Evolutionary conservation across 805 yeast species (phyloP).

Genomic region (Saccharomycopsis amapae): DNA sequence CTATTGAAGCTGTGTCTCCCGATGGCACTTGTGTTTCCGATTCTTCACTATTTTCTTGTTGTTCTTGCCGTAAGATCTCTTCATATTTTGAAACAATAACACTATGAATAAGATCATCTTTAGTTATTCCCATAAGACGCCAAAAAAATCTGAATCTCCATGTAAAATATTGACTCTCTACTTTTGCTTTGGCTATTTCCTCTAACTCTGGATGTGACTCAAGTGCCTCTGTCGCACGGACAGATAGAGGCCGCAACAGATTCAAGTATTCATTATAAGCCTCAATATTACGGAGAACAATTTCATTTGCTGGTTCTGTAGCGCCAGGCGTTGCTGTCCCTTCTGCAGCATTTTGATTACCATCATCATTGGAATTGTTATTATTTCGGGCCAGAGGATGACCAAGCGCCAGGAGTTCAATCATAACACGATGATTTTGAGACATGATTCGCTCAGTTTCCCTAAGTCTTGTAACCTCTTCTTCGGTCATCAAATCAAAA

Average conservation of each 20-base stretch:
- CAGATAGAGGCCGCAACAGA: slow-evolving; percentile 30
- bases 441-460: slow-evolving; percentile 24
- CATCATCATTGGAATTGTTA: background rate
- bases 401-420: too few relatives aligned
- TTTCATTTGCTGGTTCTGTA: slow-evolving; percentile 25
- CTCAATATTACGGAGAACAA: slow-evolving; percentile 28
- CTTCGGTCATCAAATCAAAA: slow-evolving; percentile 13
- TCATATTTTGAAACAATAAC: background rate
- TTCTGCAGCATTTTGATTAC: slow-evolving; percentile 3
- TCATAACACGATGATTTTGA: slow-evolving; percentile 24
- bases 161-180: slow-evolving; percentile 28
- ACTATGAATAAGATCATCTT: slow-evolving; percentile 43
- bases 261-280: slow-evolving; percentile 14
- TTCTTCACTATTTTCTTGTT: background rate
- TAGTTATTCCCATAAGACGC: slow-evolving; percentile 49
- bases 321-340: too few relatives aligned
- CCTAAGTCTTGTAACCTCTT: slow-evolving; percentile 15
- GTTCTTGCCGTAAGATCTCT: background rate
- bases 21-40: too few relatives aligned
- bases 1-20: too few relatives aligned
- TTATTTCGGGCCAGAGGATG: background rate
- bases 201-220: slow-evolving; percentile 39
- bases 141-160: slow-evolving; percentile 38
- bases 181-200: slow-evolving; percentile 34
- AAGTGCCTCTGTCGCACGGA: slow-evolving; percentile 36